These are phyloP conservation scores for Exophiala spinifera DNA, from an alignment of 2,329 filamentous ascomycete species.

Conservation along the genomic window DNA sequence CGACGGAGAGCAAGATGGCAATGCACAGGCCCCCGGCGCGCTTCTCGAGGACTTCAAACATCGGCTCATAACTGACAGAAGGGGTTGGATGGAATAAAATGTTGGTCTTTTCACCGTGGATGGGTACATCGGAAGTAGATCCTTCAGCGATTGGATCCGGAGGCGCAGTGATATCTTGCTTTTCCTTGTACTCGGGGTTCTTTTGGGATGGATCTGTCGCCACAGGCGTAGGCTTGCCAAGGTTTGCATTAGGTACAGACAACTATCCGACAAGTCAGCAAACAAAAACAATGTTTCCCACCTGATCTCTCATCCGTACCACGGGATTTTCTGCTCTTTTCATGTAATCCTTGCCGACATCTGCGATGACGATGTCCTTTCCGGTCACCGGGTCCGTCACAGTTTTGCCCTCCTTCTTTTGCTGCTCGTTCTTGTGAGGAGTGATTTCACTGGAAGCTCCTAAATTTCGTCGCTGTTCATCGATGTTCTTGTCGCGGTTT, in stretches of 20 bases:
- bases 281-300: background rate
- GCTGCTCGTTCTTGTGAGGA: conserved; percentile 48
- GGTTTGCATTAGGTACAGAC: conserved; percentile 84
- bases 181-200: conserved; percentile 74
- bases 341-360: conserved; percentile 69
- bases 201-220: conserved; percentile 69
- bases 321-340: conserved; percentile 68
- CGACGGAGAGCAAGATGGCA: conserved; percentile 68
- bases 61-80: conserved; percentile 82
- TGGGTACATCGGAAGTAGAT: conserved; percentile 87
- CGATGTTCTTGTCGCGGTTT: conserved; percentile 68
- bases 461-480: conserved; percentile 49
- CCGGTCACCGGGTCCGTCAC: conserved; percentile 90
- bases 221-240: conserved; percentile 64
- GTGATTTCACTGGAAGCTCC: conserved; percentile 36
- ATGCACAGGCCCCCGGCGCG: conserved; percentile 68
- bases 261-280: conserved; percentile 48
- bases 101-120: conserved; percentile 94
- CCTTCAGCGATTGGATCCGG: conserved; percentile 80
- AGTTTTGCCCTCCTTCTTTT: conserved; percentile 49
- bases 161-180: conserved; percentile 85
- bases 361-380: conserved; percentile 79
- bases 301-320: conserved; percentile 43
- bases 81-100: conserved; percentile 94
- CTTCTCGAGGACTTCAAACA: conserved; percentile 73